These are phyloP conservation scores for Fusarium udum DNA, from an alignment of 2,329 filamentous ascomycete species.

Conservation along the genomic window DNA sequence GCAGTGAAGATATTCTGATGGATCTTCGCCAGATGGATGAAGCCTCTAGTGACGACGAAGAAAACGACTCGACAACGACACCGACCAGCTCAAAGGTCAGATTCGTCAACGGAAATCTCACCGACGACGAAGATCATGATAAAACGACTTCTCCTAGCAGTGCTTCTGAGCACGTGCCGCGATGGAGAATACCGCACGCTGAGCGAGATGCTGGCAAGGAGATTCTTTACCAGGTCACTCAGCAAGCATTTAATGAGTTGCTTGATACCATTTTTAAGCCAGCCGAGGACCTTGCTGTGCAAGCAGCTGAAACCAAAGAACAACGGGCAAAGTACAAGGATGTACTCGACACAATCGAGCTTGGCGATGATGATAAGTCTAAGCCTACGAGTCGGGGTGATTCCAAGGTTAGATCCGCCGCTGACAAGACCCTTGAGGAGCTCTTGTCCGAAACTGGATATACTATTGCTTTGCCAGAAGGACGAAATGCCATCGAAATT, in stretches of 20 bases:
- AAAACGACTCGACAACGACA: constrained; percentile 63
- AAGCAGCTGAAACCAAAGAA: constrained; percentile 69
- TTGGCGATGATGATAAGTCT: constrained; percentile 44
- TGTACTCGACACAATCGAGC: constrained; percentile 56
- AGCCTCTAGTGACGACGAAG: constrained; percentile 55
- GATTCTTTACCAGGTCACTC: constrained; percentile 88
- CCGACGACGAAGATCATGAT: constrained; percentile 76
- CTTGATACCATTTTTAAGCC: constrained; percentile 86
- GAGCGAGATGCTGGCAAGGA: constrained; percentile 88
- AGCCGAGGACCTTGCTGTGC: constrained; percentile 79
- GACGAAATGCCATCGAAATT: constrained; percentile 48
- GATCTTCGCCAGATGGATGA: constrained; percentile 50
- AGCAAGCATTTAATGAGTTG: constrained; percentile 91
- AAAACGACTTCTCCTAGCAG: constrained; percentile 77
- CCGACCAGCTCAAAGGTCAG: constrained; percentile 82
- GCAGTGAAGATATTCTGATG: constrained; percentile 65
- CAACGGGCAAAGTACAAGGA: constrained; percentile 67
- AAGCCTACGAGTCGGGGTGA: constrained; percentile 4
- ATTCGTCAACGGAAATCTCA: constrained; percentile 76
- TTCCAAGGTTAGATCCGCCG: constrained; percentile 22
- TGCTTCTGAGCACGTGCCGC: constrained; percentile 78
- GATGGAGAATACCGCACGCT: constrained; percentile 80
- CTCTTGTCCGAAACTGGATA: constrained; percentile 59
- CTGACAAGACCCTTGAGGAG: constrained; percentile 46
- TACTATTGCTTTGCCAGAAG: constrained; percentile 48